These are phyloP conservation scores for Fusarium duplospermum DNA, from an alignment of 2,329 filamentous ascomycete genomes.

Conservation along the genomic window DNA sequence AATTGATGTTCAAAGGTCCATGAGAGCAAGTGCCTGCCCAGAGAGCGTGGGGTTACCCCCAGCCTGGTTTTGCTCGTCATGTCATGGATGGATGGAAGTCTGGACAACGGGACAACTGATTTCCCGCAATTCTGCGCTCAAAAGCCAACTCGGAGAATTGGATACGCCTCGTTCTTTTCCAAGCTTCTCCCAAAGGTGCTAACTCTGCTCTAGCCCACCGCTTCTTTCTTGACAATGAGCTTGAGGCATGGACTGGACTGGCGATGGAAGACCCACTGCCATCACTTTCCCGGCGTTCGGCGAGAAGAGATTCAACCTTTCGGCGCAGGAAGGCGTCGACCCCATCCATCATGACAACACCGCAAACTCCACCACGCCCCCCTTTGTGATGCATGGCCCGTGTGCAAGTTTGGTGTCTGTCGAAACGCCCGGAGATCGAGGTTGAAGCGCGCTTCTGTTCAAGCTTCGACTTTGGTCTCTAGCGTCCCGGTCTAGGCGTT, in stretches of 20 bases:
- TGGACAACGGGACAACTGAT: conserved; percentile 1
- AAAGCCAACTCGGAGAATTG: not conserved
- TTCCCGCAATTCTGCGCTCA: conserved; percentile 1
- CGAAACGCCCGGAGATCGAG: conserved; percentile 8
- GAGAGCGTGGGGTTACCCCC: not conserved
- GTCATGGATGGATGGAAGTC: conserved; percentile 25
- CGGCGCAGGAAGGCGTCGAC: conserved; percentile 32
- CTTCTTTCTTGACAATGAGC: conserved; percentile 5
- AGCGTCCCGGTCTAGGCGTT: conserved; percentile 27
- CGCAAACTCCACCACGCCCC: conserved; percentile 10
- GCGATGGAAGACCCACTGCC: conserved; percentile 4
- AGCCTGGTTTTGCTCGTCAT: conserved; percentile 7
- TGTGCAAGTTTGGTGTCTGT: conserved; percentile 19
- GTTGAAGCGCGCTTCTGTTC: conserved; percentile 20
- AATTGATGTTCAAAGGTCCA: not conserved
- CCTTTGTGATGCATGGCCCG: conserved; percentile 27
- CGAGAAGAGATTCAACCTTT: conserved; percentile 9
- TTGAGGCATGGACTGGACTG: conserved; percentile 3
- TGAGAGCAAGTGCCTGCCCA: not conserved
- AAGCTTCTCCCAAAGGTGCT: not conserved
- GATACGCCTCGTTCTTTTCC: not conserved
- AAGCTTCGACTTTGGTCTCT: conserved; percentile 25
- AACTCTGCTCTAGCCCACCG: not conserved
- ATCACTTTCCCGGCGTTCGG: conserved; percentile 4
- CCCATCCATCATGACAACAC: conserved; percentile 24